phyloP scores from a whole-genome alignment of 2,329 filamentous ascomycete species.

The Pleomassaria siparia region DNA sequence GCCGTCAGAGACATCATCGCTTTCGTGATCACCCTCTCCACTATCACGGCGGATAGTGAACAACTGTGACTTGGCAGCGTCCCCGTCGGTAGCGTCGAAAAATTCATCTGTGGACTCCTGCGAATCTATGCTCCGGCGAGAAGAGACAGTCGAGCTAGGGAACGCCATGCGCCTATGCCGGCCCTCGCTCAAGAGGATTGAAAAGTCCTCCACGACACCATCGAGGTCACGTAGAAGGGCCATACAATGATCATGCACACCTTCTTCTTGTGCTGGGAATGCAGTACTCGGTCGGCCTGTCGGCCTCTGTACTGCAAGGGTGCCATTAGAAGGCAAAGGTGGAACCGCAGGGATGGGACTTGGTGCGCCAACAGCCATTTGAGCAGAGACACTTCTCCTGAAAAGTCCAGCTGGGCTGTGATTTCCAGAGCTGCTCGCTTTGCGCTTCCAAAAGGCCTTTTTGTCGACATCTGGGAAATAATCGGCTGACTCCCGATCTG shows the following conservation, averaged over 20 bases:
- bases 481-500: conserved; percentile 55
- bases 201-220: conserved; percentile 79
- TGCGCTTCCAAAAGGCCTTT: conserved; percentile 89
- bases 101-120: conserved; percentile 78
- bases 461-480: conserved; percentile 63
- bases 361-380: conserved; percentile 53
- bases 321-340: conserved; percentile 38
- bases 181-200: conserved; percentile 72
- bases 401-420: conserved; percentile 45
- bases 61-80: conserved; percentile 59
- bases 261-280: conserved; percentile 51
- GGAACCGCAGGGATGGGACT: conserved; percentile 37
- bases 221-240: conserved; percentile 84
- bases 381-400: conserved; percentile 55
- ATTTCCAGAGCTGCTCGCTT: conserved; percentile 60
- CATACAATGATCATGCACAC: conserved; percentile 79
- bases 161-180: conserved; percentile 69
- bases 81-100: conserved; percentile 77
- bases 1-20: conserved; percentile 49
- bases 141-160: conserved; percentile 44
- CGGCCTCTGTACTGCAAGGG: conserved; percentile 40
- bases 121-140: conserved; percentile 76
- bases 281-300: conserved; percentile 23
- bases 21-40: conserved; percentile 53
- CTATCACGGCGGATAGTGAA: conserved; percentile 72